These are phyloP conservation scores for Alternaria sp. DNA, from an alignment of 2,329 filamentous ascomycete genomes.

Conservation along the genomic window DNA sequence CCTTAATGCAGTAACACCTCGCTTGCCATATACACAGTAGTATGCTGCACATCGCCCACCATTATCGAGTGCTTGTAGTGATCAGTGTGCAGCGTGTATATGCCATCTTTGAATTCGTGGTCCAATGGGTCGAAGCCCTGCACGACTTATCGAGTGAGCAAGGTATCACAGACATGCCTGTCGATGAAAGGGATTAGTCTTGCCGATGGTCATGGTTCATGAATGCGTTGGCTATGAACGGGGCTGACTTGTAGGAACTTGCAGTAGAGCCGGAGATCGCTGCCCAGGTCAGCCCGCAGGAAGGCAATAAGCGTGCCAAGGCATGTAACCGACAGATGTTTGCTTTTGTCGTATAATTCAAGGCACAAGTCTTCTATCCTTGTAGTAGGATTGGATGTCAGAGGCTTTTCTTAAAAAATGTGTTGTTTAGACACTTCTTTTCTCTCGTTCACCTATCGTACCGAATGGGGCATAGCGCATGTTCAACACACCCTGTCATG, in stretches of 20 bases:
- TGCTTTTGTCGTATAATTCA: not conserved
- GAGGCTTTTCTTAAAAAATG: no score
- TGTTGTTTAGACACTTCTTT: not conserved
- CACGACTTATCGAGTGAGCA: not conserved
- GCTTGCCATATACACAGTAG: constrained; percentile 1
- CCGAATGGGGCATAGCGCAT: not conserved
- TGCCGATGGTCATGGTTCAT: not conserved
- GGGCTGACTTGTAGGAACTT: not conserved
- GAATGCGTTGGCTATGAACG: not conserved
- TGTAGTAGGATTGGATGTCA: not conserved
- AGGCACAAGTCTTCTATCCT: not conserved
- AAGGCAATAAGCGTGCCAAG: not conserved
- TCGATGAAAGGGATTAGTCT: not conserved
- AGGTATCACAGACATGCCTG: not conserved
- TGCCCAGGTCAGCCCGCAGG: not conserved
- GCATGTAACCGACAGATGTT: not conserved
- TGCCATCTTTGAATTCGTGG: not conserved
- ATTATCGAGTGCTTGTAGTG: not conserved
- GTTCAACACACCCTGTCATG: not conserved
- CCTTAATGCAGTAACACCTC: constrained; percentile 11
- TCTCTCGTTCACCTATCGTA: not conserved
- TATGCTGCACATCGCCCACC: not conserved
- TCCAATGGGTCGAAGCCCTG: not conserved
- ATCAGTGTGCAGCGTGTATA: not conserved
- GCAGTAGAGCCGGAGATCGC: not conserved